A percentile compares a stretch with the other conserved stretches of the same genome.
phyloP scores from a whole-genome alignment of 1,139 yeast species.

The Candida pseudoviswanathii region DNA sequence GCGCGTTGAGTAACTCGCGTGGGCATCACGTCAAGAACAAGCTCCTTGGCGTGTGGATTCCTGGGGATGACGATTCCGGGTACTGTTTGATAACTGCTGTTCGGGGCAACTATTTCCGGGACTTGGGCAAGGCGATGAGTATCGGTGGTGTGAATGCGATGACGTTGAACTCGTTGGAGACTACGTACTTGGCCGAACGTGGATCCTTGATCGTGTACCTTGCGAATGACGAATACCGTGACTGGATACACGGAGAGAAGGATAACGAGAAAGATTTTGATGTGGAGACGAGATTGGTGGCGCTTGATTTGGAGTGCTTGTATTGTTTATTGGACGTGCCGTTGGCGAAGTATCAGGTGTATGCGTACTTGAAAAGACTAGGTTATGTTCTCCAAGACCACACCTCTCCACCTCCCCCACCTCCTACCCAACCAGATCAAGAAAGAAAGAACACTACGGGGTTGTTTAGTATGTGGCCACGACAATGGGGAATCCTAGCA shows the following conservation, averaged over 20 bases:
- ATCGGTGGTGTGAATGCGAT: slow-evolving; percentile 28
- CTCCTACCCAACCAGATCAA: background rate
- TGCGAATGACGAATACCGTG: slow-evolving; percentile 20
- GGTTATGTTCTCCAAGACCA: slow-evolving; percentile 65
- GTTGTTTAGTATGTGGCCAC: slow-evolving; percentile 11
- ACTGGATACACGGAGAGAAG: slow-evolving; percentile 16
- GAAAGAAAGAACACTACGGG: background rate
- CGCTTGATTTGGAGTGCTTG: slow-evolving; percentile 65
- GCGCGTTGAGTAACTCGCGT: slow-evolving; percentile 61
- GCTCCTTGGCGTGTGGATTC: slow-evolving; percentile 51
- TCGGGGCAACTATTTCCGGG: slow-evolving; percentile 72
- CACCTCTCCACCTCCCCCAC: too few relatives aligned
- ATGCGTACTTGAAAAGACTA: slow-evolving; percentile 71
- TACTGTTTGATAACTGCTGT: slow-evolving; percentile 57
- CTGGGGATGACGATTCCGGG: slow-evolving; percentile 18
- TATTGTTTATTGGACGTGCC: slow-evolving; percentile 52
- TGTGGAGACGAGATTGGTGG: slow-evolving; percentile 26
- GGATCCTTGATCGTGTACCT: slow-evolving; percentile 70
- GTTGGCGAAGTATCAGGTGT: slow-evolving; percentile 66
- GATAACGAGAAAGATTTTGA: slow-evolving; percentile 27
- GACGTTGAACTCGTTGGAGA: slow-evolving; percentile 63
- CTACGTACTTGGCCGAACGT: slow-evolving; percentile 77
- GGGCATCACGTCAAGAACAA: slow-evolving; percentile 56
- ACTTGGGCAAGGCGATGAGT: slow-evolving; percentile 61
- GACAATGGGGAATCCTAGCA: slow-evolving; percentile 16